These are phyloP conservation scores for Backusella macrospora DNA, from an alignment of 192 early-diverging fungal species.

Conservation along the genomic window DNA sequence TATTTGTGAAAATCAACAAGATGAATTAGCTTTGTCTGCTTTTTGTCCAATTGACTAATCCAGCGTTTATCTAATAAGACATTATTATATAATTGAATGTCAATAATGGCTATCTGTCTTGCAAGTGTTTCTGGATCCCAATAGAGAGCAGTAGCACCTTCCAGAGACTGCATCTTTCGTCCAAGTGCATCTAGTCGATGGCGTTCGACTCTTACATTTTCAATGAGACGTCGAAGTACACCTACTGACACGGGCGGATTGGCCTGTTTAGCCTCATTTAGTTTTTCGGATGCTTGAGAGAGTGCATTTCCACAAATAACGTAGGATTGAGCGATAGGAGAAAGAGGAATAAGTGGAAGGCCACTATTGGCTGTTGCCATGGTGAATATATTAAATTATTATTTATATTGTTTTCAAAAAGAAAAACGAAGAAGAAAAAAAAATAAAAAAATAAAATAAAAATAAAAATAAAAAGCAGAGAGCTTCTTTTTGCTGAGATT, in stretches of 20 bases:
- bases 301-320: slow-evolving; percentile 42
- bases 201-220: slow-evolving; percentile 44
- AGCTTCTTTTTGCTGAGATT: not conserved
- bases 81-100: slow-evolving; percentile 46
- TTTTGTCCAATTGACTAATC: slow-evolving; percentile 43
- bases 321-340: slow-evolving; percentile 47
- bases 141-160: slow-evolving; percentile 39
- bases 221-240: slow-evolving; percentile 14
- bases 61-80: slow-evolving; percentile 41
- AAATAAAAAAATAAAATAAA: not conserved
- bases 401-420: not conserved
- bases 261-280: slow-evolving; percentile 28
- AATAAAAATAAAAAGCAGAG: not conserved
- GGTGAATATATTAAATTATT: not conserved
- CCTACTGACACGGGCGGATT: slow-evolving; percentile 2
- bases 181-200: slow-evolving; percentile 47
- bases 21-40: slow-evolving; percentile 30
- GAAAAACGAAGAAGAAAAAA: not conserved
- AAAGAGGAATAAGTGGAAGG: slow-evolving; percentile 53
- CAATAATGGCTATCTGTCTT: slow-evolving; percentile 53
- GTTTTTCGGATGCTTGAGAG: slow-evolving; percentile 24
- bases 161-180: slow-evolving; percentile 48
- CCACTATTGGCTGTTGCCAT: slow-evolving; percentile 22
- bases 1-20: slow-evolving; percentile 59
- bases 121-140: slow-evolving; percentile 56